Evolutionary conservation across 2,329 filamentous ascomycete genomes (phyloP).

Genomic region (Fusarium newnesense): DNA sequence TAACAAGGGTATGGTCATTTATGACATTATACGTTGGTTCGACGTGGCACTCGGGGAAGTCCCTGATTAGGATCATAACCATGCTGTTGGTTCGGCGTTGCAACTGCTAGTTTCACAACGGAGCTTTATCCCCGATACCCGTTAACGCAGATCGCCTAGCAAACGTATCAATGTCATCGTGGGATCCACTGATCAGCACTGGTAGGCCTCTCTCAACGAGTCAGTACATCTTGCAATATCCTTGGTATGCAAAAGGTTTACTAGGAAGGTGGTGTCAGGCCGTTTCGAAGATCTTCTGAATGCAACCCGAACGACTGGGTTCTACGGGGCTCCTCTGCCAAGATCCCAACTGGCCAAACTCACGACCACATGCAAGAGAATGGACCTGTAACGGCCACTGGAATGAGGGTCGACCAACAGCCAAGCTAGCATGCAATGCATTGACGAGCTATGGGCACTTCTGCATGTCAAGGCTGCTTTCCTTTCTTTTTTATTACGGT

Average conservation of each 20-base stretch:
- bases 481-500: not conserved
- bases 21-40: not conserved
- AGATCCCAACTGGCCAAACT: not conserved
- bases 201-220: not conserved
- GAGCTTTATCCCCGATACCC: not conserved
- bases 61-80: not conserved
- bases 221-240: not conserved
- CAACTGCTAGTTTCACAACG: not conserved
- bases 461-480: not conserved
- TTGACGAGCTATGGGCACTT: not conserved
- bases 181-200: not conserved
- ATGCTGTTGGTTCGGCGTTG: not conserved
- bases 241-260: not conserved
- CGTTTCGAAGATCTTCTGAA: not conserved
- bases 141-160: not conserved
- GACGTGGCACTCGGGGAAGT: not conserved
- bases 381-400: not conserved
- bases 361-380: not conserved
- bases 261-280: not conserved
- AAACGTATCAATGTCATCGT: not conserved
- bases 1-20: fast-evolving
- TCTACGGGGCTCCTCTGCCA: not conserved
- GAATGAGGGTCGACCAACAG: not conserved
- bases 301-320: not conserved
- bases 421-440: not conserved